Base-by-base conservation (phyloP, 768 basidiomycete species). In the Lentinus brumalis region DNA sequence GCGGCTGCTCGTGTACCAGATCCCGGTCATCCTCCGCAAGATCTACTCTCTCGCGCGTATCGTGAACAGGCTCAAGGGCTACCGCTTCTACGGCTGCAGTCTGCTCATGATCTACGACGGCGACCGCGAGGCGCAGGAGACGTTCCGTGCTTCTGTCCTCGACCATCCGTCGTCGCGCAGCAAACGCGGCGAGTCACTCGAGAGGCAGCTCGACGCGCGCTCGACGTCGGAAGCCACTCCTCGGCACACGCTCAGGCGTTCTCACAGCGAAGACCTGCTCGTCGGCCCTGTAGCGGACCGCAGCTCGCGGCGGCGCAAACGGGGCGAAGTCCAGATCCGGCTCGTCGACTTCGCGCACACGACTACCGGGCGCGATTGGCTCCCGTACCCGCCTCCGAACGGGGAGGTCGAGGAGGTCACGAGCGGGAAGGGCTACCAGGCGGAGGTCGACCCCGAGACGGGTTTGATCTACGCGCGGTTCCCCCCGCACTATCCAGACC, bases 261-360 rank as follows among this genome's bases (percentile, higher is more conserved):
- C 88, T 16, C 85, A 89, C 65, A 92, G 90, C 67, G 92, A 95
- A 72, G 91, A 94, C 70, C 74, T 92, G 30, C 80, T 92, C 47
- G 73, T 83, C 16, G 89, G 88, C 6, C 84, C 90, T 29, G 78
- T 86, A 18, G 82, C 81, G 1, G 86, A 86, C 72, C 85, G 87
- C 45, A 81, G 83, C 14, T 78, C 75, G 50, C 83, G 84, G n/a
- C 84, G 84, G 55, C 85, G 87, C 59, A 90, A 88, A 71, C 79
- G 92, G 26, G 97, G 97, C 35, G 96, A 97, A 72, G 85, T 98
- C 61, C 94, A 92, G 70, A 91, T 99, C 63, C 93, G 96, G 39
- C 87, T 99, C 53, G 97, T 99, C 57, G 97, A 99, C 75, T 99
- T 99, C 76, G 97, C 96, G 12, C 96, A 98, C 71, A 98, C 97